These are phyloP conservation scores for Hypoxylon sp. DNA, from an alignment of 2,329 filamentous ascomycete species.

Conservation along the genomic window DNA sequence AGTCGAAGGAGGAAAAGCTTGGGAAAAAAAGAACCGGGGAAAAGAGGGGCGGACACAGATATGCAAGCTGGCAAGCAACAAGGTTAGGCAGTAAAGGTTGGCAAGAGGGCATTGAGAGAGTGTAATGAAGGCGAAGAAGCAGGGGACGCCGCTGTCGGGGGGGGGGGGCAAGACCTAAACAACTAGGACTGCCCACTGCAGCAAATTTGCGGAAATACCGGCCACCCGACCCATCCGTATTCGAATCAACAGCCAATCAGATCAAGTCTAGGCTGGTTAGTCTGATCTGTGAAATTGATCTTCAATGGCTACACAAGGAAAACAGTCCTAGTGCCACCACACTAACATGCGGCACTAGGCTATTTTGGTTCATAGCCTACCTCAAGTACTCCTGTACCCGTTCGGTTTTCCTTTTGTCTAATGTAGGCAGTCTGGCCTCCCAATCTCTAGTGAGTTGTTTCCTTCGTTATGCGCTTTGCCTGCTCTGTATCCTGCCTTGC, in stretches of 20 bases:
- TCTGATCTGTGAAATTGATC: slow-evolving; percentile 47
- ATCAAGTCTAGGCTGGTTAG: slow-evolving; percentile 19
- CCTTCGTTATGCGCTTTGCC: slow-evolving; percentile 37
- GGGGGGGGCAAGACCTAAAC: slow-evolving; percentile 36
- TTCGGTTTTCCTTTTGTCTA: slow-evolving; percentile 23
- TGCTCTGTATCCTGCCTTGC: slow-evolving; percentile 29
- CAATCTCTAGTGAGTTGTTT: slow-evolving; percentile 25
- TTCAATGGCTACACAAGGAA: slow-evolving; percentile 46
- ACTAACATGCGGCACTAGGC: slow-evolving; percentile 37
- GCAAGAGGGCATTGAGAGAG: slow-evolving; percentile 4
- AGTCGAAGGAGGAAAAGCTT: slow-evolving; percentile 34
- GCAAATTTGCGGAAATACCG: slow-evolving; percentile 48
- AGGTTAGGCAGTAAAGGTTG: slow-evolving; percentile 21
- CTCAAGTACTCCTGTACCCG: slow-evolving; percentile 28
- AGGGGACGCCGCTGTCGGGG: slow-evolving; percentile 41
- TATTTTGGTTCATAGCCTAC: slow-evolving; percentile 38
- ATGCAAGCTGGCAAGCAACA: slow-evolving; percentile 16
- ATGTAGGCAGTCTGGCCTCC: slow-evolving; percentile 30
- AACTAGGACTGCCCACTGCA: slow-evolving; percentile 13
- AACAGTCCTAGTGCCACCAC: slow-evolving; percentile 47
- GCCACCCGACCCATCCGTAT: slow-evolving; percentile 47
- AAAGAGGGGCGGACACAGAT: slow-evolving; percentile 35
- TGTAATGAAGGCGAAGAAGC: slow-evolving; percentile 23
- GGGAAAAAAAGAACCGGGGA: slow-evolving; percentile 40
- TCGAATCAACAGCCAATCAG: slow-evolving; percentile 35